These are phyloP conservation scores for Phytophthora syringae DNA, from an alignment of 352 stramenopile species.

Conservation along the genomic window DNA sequence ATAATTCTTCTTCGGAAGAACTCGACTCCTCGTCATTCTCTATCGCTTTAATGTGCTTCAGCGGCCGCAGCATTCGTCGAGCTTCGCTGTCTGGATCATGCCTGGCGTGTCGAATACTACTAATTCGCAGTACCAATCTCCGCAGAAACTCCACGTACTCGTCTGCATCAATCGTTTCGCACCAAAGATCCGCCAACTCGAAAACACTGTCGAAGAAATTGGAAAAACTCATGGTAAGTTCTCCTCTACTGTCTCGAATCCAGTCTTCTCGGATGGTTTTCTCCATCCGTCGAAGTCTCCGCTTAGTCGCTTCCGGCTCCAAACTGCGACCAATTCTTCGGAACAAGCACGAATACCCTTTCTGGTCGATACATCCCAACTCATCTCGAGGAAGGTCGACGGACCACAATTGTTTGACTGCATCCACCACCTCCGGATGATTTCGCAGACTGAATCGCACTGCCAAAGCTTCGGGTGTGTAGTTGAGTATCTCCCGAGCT, in stretches of 20 bases:
- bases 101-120: slow-evolving; percentile 21
- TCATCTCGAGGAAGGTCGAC: slow-evolving; percentile 62
- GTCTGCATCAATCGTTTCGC: slow-evolving; percentile 67
- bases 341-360: slow-evolving; percentile 59
- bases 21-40: slow-evolving; percentile 51
- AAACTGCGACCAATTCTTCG: slow-evolving; percentile 63
- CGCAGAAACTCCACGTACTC: slow-evolving; percentile 72
- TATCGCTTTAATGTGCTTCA: slow-evolving; percentile 55
- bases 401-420: slow-evolving; percentile 60
- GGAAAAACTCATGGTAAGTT: slow-evolving; percentile 63
- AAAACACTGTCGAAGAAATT: slow-evolving; percentile 82
- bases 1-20: slow-evolving; percentile 30
- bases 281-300: slow-evolving; percentile 36
- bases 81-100: slow-evolving; percentile 12
- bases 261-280: slow-evolving; percentile 69
- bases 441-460: slow-evolving; percentile 75
- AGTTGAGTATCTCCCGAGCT: slow-evolving; percentile 66
- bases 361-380: slow-evolving; percentile 68
- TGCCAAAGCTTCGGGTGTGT: slow-evolving; percentile 69
- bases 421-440: slow-evolving; percentile 49
- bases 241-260: slow-evolving; percentile 63
- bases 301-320: slow-evolving; percentile 45
- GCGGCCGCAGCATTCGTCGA: slow-evolving; percentile 46
- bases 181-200: slow-evolving; percentile 77
- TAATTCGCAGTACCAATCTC: slow-evolving; percentile 48